A percentile compares a stretch with the other conserved stretches of the same genome.
Conservation (phyloP, 495 filamentous ascomycete species). For the Aspergillus homomorphus region DNA sequence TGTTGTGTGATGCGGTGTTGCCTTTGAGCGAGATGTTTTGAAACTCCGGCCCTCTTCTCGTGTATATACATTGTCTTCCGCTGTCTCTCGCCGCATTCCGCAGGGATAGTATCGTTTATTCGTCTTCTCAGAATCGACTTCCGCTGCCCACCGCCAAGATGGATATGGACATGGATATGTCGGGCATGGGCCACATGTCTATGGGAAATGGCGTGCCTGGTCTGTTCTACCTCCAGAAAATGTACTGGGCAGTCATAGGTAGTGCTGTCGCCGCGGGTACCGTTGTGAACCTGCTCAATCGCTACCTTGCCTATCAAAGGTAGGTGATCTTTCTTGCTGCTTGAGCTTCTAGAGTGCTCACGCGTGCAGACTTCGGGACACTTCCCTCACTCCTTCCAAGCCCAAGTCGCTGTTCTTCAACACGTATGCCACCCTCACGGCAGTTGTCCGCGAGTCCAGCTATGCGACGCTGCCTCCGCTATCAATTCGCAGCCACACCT, state of each 20-base stretch:
- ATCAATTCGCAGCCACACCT: conserved; percentile 39
- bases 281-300: conserved; percentile 48
- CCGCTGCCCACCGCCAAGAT: not conserved
- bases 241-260: conserved; percentile 63
- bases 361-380: conserved; percentile 25
- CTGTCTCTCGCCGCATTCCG: too few relatives aligned
- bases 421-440: conserved; percentile 64
- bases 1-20: too few relatives aligned
- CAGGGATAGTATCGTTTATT: not conserved
- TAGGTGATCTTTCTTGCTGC: conserved; percentile 17
- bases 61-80: too few relatives aligned
- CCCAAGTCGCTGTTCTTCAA: conserved; percentile 56
- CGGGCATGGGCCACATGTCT: conserved; percentile 39
- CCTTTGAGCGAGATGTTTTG: not conserved
- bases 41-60: not conserved
- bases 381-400: conserved; percentile 54
- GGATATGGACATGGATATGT: conserved; percentile 18
- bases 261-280: conserved; percentile 51
- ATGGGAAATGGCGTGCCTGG: conserved; percentile 46
- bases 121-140: not conserved
- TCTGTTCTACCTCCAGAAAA: conserved; percentile 47
- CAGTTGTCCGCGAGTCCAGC: conserved; percentile 62
- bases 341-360: not conserved
- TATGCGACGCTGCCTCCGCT: conserved; percentile 59
- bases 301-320: conserved; percentile 47